Percentiles rank a stretch among this genome's conserved stretches.
Conservation (phyloP, 2,329 filamentous ascomycete genomes). For the Diaporthe ampelina region DNA sequence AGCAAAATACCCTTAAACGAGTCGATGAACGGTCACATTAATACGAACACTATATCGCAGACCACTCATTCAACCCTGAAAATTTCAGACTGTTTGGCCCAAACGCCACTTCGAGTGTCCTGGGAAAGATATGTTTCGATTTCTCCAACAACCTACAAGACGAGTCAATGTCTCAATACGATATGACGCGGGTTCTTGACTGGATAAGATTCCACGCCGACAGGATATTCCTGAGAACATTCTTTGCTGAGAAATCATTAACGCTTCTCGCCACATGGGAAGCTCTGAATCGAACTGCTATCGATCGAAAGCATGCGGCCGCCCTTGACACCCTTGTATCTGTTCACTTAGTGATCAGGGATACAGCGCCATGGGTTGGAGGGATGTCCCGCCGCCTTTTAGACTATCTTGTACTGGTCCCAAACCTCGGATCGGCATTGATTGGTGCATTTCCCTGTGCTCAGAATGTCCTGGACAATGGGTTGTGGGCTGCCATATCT, state of each 20-base stretch:
- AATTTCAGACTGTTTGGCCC: background rate
- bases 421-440: background rate
- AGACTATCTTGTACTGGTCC: background rate
- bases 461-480: background rate
- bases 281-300: background rate
- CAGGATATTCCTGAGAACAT: background rate
- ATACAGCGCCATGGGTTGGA: background rate
- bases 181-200: background rate
- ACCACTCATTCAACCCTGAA: background rate
- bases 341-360: background rate
- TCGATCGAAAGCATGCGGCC: background rate
- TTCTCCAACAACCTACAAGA: background rate
- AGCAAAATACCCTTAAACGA: no score
- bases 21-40: no score
- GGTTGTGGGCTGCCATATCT: no score
- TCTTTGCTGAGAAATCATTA: background rate
- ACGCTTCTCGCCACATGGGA: background rate
- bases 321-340: background rate
- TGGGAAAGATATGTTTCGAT: constrained; percentile 6
- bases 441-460: background rate
- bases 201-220: background rate
- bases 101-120: background rate
- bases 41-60: no score
- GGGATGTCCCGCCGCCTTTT: background rate
- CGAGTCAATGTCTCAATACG: background rate